These are phyloP conservation scores for Xylaria palmicola DNA, from an alignment of 495 filamentous ascomycete genomes.

Conservation along the genomic window DNA sequence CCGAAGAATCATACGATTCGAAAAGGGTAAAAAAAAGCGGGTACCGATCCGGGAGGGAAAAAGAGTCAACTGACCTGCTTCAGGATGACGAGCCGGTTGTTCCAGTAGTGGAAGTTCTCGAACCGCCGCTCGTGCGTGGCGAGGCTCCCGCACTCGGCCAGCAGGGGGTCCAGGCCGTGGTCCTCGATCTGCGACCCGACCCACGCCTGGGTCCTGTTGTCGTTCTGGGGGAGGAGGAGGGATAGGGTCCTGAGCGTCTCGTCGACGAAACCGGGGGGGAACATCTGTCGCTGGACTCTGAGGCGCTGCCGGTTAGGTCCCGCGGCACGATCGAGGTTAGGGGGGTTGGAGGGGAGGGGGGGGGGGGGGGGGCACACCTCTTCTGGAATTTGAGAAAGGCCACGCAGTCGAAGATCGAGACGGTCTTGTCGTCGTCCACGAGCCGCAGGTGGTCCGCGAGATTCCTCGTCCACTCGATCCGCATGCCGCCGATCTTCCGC, in stretches of 20 bases:
- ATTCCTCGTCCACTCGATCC: slow-evolving; percentile 44
- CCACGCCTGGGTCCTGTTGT: slow-evolving; percentile 29
- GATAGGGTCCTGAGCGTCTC: slow-evolving; percentile 50
- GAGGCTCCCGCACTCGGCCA: slow-evolving; percentile 24
- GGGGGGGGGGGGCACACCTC: background rate
- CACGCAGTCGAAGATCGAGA: slow-evolving; percentile 46
- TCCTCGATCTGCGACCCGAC: slow-evolving; percentile 20
- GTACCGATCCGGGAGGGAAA: no score
- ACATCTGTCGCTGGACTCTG: slow-evolving; percentile 10
- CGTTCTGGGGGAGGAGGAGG: slow-evolving; percentile 44
- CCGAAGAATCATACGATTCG: no score
- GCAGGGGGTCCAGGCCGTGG: slow-evolving; percentile 27
- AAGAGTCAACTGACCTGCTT: no score
- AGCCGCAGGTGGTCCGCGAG: slow-evolving; percentile 46
- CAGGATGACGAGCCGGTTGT: slow-evolving; percentile 50
- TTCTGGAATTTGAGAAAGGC: slow-evolving; percentile 35
- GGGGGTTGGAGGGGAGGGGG: background rate
- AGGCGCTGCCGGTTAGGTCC: slow-evolving; percentile 2
- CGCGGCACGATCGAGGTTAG: no score
- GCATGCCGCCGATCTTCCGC: slow-evolving; percentile 36
- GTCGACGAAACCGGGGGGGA: slow-evolving; percentile 37
- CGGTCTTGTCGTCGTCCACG: slow-evolving; percentile 37
- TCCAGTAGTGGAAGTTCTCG: slow-evolving; percentile 49
- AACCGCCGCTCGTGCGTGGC: slow-evolving; percentile 40
- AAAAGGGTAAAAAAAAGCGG: no score